These are phyloP conservation scores for Jackrogersella minutella DNA, from an alignment of 495 filamentous ascomycete species.

Conservation along the genomic window DNA sequence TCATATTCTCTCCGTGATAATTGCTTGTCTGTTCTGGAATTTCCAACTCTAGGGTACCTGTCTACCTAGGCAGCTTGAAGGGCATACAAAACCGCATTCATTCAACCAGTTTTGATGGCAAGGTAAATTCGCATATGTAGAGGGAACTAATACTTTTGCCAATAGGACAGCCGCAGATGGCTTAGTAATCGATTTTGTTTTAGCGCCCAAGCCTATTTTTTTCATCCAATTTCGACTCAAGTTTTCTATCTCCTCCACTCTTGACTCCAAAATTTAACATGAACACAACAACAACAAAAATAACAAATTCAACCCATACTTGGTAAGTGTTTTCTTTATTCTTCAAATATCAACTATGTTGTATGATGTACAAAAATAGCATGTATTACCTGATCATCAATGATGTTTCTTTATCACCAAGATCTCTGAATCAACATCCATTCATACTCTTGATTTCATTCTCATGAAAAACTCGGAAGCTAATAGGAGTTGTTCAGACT, in stretches of 20 bases:
- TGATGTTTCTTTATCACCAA: slow-evolving; percentile 65
- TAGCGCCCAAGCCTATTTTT: slow-evolving; percentile 19
- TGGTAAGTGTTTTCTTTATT: slow-evolving; percentile 27
- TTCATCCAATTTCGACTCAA: background rate
- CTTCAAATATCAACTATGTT: slow-evolving; percentile 16
- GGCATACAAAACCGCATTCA: too few species aligned
- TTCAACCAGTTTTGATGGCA: background rate
- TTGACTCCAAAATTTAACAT: background rate
- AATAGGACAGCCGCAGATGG: background rate
- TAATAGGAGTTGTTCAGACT: slow-evolving; percentile 24
- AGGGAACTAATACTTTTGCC: slow-evolving; percentile 2
- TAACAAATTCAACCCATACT: background rate
- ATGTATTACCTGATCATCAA: slow-evolving; percentile 73
- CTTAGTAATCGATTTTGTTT: slow-evolving; percentile 24
- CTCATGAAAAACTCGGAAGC: slow-evolving; percentile 25
- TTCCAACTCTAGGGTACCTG: background rate
- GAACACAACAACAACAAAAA: background rate
- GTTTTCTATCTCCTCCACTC: background rate
- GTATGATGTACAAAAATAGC: slow-evolving; percentile 63
- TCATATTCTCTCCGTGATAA: slow-evolving; percentile 14
- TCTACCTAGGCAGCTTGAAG: too few species aligned
- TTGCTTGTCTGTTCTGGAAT: background rate
- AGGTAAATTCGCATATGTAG: background rate
- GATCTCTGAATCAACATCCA: slow-evolving; percentile 63
- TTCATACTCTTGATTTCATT: slow-evolving; percentile 23